A percentile compares a stretch with the other conserved stretches of the same genome.
phyloP scores from a whole-genome alignment of 202 grass and related monocot genomes.

The Elaeis oleifera region DNA sequence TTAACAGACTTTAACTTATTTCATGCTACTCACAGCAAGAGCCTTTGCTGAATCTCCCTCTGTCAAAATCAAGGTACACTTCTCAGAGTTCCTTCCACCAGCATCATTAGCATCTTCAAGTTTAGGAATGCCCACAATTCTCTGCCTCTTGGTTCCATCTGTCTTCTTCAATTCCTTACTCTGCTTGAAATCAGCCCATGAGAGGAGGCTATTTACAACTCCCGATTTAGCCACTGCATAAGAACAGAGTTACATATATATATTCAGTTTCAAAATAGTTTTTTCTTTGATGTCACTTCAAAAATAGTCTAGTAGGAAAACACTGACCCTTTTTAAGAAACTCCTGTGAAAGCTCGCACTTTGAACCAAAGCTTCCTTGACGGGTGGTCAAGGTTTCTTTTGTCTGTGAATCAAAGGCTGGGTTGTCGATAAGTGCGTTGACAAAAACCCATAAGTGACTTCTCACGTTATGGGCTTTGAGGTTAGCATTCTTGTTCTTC shows the following conservation, averaged over 20 bases:
- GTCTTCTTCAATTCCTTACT: constrained; percentile 94
- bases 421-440: constrained; percentile 80
- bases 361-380: constrained; percentile 74
- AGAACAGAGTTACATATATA: background rate
- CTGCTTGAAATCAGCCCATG: constrained; percentile 89
- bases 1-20: background rate
- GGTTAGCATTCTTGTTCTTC: constrained; percentile 89
- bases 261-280: too few relatives aligned
- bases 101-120: constrained; percentile 95
- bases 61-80: constrained; percentile 84
- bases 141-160: constrained; percentile 67
- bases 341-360: constrained; percentile 44
- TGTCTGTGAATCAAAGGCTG: constrained; percentile 93
- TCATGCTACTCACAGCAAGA: constrained; percentile 53
- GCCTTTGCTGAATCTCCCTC: constrained; percentile 99
- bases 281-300: too few relatives aligned
- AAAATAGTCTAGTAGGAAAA: background rate
- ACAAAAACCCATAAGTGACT: constrained; percentile 87
- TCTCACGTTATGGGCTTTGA: constrained; percentile 68
- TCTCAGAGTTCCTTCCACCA: constrained; percentile 57
- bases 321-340: constrained; percentile 67
- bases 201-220: constrained; percentile 52
- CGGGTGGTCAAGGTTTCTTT: constrained; percentile 95
- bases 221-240: constrained; percentile 51
- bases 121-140: constrained; percentile 62